phyloP scores from a whole-genome alignment of 1,284 basidiomycete genomes.

The Ustilago esculenta region DNA sequence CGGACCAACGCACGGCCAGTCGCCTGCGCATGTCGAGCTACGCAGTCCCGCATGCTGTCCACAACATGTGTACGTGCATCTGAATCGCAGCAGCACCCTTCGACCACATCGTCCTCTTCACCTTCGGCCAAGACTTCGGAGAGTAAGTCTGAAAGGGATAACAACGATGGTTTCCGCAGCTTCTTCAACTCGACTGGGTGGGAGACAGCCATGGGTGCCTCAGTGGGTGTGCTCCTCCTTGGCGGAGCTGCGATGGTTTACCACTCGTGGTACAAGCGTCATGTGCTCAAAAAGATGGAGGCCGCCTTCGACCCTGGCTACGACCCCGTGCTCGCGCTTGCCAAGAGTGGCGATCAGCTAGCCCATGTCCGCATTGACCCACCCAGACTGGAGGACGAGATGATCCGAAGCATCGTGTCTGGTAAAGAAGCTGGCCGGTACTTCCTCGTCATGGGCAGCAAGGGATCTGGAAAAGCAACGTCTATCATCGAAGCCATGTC shows the following conservation, averaged over 20 bases:
- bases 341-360: constrained; percentile 52
- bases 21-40: neutral
- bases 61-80: constrained; percentile 4
- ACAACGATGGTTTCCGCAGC: constrained; percentile 29
- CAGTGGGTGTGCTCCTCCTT: constrained; percentile 55
- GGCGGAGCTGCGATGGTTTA: constrained; percentile 60
- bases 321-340: constrained; percentile 58
- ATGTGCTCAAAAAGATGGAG: constrained; percentile 60
- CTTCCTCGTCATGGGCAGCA: constrained; percentile 61
- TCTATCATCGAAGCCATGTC: constrained; percentile 62
- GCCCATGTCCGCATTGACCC: constrained; percentile 52
- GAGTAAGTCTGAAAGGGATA: constrained; percentile 21
- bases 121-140: constrained; percentile 3
- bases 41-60: constrained; percentile 1
- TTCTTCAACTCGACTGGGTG: constrained; percentile 61
- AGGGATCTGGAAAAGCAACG: constrained; percentile 58
- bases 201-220: constrained; percentile 64
- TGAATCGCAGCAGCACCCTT: constrained; percentile 9
- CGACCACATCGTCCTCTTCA: constrained; percentile 6
- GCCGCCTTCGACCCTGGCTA: constrained; percentile 60
- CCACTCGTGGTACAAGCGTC: constrained; percentile 59
- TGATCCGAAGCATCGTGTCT: constrained; percentile 55
- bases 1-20: neutral
- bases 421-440: constrained; percentile 61
- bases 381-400: constrained; percentile 52